A percentile compares a stretch with the other conserved stretches of the same genome.
These are phyloP conservation scores for Roridomyces roridus DNA, from an alignment of 768 basidiomycete genomes.

Conservation along the genomic window DNA sequence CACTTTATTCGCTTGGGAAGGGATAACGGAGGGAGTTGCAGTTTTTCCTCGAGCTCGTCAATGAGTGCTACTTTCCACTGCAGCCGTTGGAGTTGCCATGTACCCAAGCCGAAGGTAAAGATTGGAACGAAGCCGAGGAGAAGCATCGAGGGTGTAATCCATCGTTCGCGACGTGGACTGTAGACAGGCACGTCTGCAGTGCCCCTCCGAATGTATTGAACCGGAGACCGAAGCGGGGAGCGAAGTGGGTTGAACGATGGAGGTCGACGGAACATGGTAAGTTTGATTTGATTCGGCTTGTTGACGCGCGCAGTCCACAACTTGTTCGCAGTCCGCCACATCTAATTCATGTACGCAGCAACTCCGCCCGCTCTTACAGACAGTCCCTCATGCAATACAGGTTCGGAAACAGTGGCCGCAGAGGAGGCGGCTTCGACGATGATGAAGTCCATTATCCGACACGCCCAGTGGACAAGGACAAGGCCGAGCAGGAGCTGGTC, in stretches of 20 bases:
- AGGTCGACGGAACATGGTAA: constrained; percentile 24
- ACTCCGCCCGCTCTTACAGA: neutral
- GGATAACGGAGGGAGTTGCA: constrained; percentile 76
- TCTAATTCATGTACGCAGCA: constrained; percentile 12
- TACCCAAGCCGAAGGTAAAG: constrained; percentile 87
- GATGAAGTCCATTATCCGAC: constrained; percentile 94
- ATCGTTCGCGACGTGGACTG: constrained; percentile 62
- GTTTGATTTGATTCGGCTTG: constrained; percentile 4
- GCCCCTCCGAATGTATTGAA: constrained; percentile 2
- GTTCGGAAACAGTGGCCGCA: constrained; percentile 39
- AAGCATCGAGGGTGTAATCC: constrained; percentile 73
- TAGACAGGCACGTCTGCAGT: constrained; percentile 52
- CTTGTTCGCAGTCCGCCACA: neutral
- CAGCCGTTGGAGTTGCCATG: constrained; percentile 93
- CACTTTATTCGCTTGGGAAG: constrained; percentile 91
- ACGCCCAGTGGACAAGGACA: constrained; percentile 97
- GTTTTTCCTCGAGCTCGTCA: constrained; percentile 90
- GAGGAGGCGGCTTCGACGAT: constrained; percentile 65
- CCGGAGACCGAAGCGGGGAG: constrained; percentile 3
- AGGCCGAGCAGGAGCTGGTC: constrained; percentile 92
- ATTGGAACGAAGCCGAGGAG: constrained; percentile 87
- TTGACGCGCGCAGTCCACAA: neutral
- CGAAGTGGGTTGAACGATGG: constrained; percentile 5
- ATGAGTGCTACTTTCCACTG: constrained; percentile 96
- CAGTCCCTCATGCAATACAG: constrained; percentile 30